Evolutionary conservation across 2,329 filamentous ascomycete species (phyloP).

Genomic region (Neonectria magnoliae): DNA sequence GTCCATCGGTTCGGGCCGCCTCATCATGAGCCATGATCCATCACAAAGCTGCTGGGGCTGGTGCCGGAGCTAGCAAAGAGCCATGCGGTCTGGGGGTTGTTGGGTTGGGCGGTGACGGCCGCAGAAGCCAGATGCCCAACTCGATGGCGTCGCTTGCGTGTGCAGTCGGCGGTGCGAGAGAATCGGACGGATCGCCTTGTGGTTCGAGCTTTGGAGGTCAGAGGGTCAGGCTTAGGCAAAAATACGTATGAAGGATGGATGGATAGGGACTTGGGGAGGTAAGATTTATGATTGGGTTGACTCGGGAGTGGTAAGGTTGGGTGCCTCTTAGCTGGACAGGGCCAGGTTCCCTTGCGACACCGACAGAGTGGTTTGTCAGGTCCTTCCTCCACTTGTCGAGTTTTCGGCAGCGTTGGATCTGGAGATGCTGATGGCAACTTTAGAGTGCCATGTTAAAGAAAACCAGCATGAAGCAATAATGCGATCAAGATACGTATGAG

Average conservation of each 20-base stretch:
- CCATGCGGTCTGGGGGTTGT: slow-evolving; percentile 9
- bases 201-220: slow-evolving; percentile 35
- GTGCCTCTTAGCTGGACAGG: slow-evolving; percentile 8
- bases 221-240: background rate
- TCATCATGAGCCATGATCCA: slow-evolving; percentile 19
- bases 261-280: background rate
- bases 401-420: slow-evolving; percentile 1
- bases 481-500: background rate
- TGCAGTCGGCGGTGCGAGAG: slow-evolving; percentile 28
- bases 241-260: background rate
- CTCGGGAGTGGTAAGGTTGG: slow-evolving; percentile 17
- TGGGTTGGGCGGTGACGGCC: slow-evolving; percentile 34
- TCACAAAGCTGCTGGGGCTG: slow-evolving; percentile 10
- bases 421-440: background rate
- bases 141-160: slow-evolving; percentile 31
- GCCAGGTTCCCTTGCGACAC: slow-evolving; percentile 26
- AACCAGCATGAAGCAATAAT: background rate
- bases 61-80: slow-evolving; percentile 9
- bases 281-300: slow-evolving; percentile 4
- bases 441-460: background rate
- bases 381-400: slow-evolving; percentile 13
- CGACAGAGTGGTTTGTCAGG: slow-evolving; percentile 28
- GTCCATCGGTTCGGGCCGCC: slow-evolving; percentile 26
- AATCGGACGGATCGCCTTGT: slow-evolving; percentile 34
- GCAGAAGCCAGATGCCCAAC: slow-evolving; percentile 28